phyloP scores from a whole-genome alignment of 1,284 basidiomycete genomes.

The Takashimella koratensis region DNA sequence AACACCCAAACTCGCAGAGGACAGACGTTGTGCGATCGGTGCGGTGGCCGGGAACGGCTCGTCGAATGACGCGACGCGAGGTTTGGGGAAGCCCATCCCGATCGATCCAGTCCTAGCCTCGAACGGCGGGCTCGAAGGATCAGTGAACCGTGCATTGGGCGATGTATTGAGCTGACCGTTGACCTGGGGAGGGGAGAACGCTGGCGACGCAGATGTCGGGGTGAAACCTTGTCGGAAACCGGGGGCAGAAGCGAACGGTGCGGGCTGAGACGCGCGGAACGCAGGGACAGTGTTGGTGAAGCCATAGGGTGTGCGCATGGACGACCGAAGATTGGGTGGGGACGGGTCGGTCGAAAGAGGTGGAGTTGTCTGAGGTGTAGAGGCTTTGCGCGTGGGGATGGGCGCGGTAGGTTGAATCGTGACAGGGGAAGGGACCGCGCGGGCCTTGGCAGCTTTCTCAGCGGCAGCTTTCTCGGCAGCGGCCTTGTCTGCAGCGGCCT shows the following conservation, averaged over 20 bases:
- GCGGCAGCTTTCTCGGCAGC: conserved; percentile 35
- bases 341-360: conserved; percentile 55
- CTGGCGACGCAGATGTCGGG: conserved; percentile 28
- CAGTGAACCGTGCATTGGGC: conserved; percentile 21
- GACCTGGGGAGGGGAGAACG: conserved; percentile 20
- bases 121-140: conserved; percentile 24
- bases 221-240: conserved; percentile 20
- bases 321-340: conserved; percentile 3
- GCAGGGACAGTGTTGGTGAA: conserved; percentile 8
- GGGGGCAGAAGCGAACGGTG: conserved; percentile 18
- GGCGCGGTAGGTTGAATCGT: conserved; percentile 6
- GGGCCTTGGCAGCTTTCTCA: conserved; percentile 28
- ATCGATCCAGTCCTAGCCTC: conserved; percentile 31
- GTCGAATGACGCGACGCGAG: conserved; percentile 27
- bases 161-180: conserved; percentile 29
- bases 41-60: conserved; percentile 34
- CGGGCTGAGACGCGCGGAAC: conserved; percentile 19
- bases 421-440: conserved; percentile 7
- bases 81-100: conserved; percentile 38
- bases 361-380: conserved; percentile 27
- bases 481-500: conserved; percentile 36
- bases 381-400: conserved; percentile 23
- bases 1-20: conserved; percentile 12
- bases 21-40: conserved; percentile 29
- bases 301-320: conserved; percentile 9